These are phyloP conservation scores for Ajuga reptans DNA, from an alignment of 305 asterid genomes.

Conservation along the genomic window DNA sequence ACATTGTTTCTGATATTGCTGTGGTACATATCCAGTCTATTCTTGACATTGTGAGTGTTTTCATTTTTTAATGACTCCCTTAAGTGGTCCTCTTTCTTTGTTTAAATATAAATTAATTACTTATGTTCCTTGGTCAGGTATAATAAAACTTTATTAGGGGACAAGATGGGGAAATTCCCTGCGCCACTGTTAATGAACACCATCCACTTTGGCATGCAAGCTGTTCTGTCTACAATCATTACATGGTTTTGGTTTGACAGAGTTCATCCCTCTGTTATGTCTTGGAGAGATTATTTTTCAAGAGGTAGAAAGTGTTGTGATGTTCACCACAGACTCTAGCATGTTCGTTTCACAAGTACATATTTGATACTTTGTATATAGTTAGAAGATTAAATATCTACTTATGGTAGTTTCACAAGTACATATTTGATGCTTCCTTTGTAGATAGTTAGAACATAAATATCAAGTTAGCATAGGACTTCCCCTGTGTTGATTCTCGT, in stretches of 20 bases:
- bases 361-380: too few relatives aligned
- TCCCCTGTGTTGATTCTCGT: too few relatives aligned
- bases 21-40: constrained; percentile 92
- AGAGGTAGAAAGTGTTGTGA: constrained; percentile 46
- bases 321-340: not conserved
- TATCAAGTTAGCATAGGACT: too few relatives aligned
- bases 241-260: constrained; percentile 80
- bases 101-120: not conserved
- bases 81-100: not conserved
- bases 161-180: constrained; percentile 85
- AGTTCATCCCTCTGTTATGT: constrained; percentile 65
- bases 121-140: constrained; percentile 45
- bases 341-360: not conserved
- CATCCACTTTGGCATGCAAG: constrained; percentile 92
- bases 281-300: constrained; percentile 80
- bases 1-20: constrained; percentile 64
- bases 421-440: too few relatives aligned
- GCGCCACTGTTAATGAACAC: constrained; percentile 97
- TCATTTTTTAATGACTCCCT: not conserved
- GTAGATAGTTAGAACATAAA: too few relatives aligned
- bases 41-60: constrained; percentile 74
- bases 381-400: too few relatives aligned
- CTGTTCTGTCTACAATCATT: constrained; percentile 63
- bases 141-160: constrained; percentile 86
- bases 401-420: too few relatives aligned